Evolutionary conservation across 208 protist species (phyloP).

Genomic region (Trypanosoma scelopori): DNA sequence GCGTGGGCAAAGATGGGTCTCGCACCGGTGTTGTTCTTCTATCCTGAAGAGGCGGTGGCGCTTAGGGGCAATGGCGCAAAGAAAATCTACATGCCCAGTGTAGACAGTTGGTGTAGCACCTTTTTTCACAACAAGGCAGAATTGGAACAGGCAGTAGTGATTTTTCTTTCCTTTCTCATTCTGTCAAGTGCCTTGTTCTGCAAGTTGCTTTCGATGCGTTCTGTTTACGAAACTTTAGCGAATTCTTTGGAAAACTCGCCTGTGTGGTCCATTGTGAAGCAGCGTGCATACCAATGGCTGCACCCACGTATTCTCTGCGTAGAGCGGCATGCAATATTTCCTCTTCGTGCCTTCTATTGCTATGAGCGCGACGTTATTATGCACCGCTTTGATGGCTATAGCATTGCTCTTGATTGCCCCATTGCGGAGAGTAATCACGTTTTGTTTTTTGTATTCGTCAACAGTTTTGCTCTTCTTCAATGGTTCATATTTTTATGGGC

Average conservation of each 20-base stretch:
- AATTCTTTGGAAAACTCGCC: conserved; percentile 41
- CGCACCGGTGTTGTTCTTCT: conserved; percentile 31
- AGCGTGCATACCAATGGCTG: conserved; percentile 55
- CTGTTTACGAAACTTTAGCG: conserved; percentile 32
- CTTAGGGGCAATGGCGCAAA: not conserved
- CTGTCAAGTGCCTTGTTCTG: conserved; percentile 34
- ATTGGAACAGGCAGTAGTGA: conserved; percentile 25
- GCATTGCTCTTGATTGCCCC: conserved; percentile 62
- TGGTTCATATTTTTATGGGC: conserved; percentile 50
- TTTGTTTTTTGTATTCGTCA: conserved; percentile 57
- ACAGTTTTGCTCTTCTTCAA: conserved; percentile 46
- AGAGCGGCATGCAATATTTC: conserved; percentile 60
- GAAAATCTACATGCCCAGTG: not conserved
- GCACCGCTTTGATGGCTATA: conserved; percentile 74
- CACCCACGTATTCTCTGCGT: conserved; percentile 62
- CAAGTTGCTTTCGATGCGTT: conserved; percentile 43
- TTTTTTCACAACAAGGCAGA: conserved; percentile 17
- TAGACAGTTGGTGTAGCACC: not conserved
- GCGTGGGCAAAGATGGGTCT: conserved; percentile 58
- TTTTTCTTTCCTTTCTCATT: conserved; percentile 31
- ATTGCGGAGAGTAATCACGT: conserved; percentile 65
- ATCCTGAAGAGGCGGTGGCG: not conserved
- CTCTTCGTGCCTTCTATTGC: conserved; percentile 81
- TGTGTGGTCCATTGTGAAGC: conserved; percentile 55
- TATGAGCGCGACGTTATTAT: conserved; percentile 65